Base-by-base conservation (phyloP, 352 stramenopile species). In the Phytophthora fragariae region DNA sequence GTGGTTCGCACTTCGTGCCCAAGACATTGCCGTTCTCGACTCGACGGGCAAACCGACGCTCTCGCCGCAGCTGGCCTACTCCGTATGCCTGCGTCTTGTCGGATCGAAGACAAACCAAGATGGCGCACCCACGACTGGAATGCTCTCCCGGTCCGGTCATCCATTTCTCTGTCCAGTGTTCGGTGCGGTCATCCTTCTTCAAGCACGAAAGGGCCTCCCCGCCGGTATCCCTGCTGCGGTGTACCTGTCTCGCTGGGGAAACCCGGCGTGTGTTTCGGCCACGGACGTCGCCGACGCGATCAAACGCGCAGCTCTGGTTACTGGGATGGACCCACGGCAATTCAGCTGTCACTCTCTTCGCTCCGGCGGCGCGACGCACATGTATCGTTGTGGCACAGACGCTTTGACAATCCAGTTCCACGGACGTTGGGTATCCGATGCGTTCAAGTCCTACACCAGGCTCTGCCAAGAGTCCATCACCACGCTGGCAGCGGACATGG, bases 361-460 rank as follows among this genome's bases (percentile, higher is more conserved):
- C 35, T 41, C 35, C 35, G 35, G 35, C 35, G 35, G 35, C 9
- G 9, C 35, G 35, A 41, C 9, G 3, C 9, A 41, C 9, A 41
- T 41, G 35, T 41, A 41, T 41, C 35, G 35, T 12, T 41, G 35
- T 5, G 35, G 35, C 9, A 41, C 35, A 41, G 35, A 41, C 35
- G 35, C 35, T 5, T 12, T 41, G 35, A 41, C 35, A 4, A 41
- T 41, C 35, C 35, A 41, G 35, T 41, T 41, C 9, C 35, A 41
- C 14, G 9, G 35, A 5, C 35, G 35, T 41, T 41, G 35, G 35
- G 35, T 41, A 10, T 49, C 29, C 31, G 63, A 63, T 19, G 58
- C 55, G 9, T 70, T 64, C 54, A 70, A 64, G 33, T 46, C 57
- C 12, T 70, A 64, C 44, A 59, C 63, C 31, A 57, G 55, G 27